phyloP scores from a whole-genome alignment of 176 grass and related monocot species.

The Aegilops speltoides region DNA sequence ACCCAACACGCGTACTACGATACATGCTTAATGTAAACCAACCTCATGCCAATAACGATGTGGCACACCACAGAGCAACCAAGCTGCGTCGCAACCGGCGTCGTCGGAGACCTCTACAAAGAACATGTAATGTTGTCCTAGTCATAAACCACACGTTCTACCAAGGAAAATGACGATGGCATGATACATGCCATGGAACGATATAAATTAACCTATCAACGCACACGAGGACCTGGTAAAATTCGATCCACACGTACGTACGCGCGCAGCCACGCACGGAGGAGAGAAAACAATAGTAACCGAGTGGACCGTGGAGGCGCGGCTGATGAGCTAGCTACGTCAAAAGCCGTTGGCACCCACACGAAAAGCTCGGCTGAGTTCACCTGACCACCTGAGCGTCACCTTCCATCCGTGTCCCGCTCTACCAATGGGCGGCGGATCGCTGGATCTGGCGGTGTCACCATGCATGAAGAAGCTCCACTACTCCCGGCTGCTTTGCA shows the following conservation, averaged over 20 bases:
- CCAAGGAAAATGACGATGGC: not conserved
- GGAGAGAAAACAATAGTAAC: not conserved
- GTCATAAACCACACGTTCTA: slow-evolving; percentile 19
- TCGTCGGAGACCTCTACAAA: too few relatives aligned
- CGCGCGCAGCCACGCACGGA: not conserved
- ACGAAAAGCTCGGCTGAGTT: not conserved
- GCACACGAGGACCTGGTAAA: not conserved
- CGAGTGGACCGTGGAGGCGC: not conserved
- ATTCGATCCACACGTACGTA: not conserved
- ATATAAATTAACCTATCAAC: not conserved
- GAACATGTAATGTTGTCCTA: not conserved
- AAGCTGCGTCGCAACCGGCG: too few relatives aligned
- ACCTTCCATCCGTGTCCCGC: not conserved
- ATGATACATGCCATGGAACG: not conserved
- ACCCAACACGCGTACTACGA: too few relatives aligned
- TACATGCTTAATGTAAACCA: too few relatives aligned
- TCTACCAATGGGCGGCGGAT: not conserved
- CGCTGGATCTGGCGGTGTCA: slow-evolving; percentile 18
- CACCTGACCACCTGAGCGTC: not conserved
- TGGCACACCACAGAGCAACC: too few relatives aligned
- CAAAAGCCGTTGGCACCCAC: not conserved
- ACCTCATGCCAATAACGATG: too few relatives aligned
- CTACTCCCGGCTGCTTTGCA: not conserved
- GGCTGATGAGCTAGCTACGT: not conserved
- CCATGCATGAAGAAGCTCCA: slow-evolving; percentile 21